Conservation (phyloP, 306 rosid genomes). For the Prunus fruticosa region DNA sequence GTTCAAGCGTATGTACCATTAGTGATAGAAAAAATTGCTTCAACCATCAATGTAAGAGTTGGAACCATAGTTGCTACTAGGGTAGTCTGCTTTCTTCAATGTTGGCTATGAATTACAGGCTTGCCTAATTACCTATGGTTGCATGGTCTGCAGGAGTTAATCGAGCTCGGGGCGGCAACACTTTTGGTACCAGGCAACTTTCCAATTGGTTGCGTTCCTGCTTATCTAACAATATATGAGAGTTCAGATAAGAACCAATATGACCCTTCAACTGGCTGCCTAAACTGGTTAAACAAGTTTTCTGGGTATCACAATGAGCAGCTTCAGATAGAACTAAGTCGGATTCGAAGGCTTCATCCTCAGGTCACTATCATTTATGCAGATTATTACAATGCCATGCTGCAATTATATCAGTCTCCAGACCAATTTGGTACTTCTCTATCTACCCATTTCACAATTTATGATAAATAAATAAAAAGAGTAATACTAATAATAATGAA, state of each 20-base stretch:
- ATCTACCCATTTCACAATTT: background rate
- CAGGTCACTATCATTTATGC: slow-evolving; percentile 4
- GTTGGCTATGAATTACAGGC: background rate
- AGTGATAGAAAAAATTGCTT: slow-evolving; percentile 28
- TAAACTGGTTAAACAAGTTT: slow-evolving; percentile 9
- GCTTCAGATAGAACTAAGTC: background rate
- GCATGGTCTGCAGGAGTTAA: slow-evolving; percentile 2
- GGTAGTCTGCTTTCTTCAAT: background rate
- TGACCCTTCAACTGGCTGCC: background rate
- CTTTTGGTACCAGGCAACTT: background rate
- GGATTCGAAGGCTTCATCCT: slow-evolving; percentile 10
- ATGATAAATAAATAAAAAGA: background rate
- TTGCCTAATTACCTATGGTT: background rate
- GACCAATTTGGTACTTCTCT: background rate
- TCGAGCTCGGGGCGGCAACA: background rate
- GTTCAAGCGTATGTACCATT: slow-evolving; percentile 32
- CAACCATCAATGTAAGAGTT: slow-evolving; percentile 27
- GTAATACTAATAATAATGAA: background rate
- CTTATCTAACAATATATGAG: background rate
- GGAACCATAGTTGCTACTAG: background rate
- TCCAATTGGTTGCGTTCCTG: background rate
- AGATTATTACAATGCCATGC: background rate
- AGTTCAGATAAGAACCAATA: background rate
- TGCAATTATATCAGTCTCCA: slow-evolving; percentile 2
- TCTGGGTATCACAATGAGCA: slow-evolving; percentile 3